Evolutionary conservation across 257 asterid species (phyloP), one percentile per base, ranked within the genome.

Genomic region (Solanum infundibuliforme): DNA sequence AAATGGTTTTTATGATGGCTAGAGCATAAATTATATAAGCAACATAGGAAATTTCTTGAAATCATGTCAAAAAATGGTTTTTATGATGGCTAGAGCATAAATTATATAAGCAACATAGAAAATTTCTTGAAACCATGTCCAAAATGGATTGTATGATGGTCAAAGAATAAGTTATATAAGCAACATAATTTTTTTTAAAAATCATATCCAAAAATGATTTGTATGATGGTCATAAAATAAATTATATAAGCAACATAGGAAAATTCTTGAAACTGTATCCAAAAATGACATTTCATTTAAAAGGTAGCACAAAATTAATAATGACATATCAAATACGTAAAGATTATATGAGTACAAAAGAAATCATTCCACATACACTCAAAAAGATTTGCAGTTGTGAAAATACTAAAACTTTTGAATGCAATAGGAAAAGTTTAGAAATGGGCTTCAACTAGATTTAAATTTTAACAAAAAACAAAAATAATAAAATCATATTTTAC

Each of bases 11-110:
- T 31, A 31, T 31, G 32, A 31, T 31, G 32, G 32, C 3, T 31
- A 31, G 32, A 31, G 32, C 2, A 31, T 31, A 31, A 31, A 31
- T 31, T 46, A 46, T 46, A 46, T 46, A 46, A 46, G n/a, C 62
- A 52, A 16, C 3, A 18, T 52, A 16, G 0, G 1, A 18, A 16
- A 18, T 18, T 52, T 18, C 2, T 55, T 55, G 1, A 55, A 55
- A 2, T 0, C 65, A 55, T 55, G 0, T 6, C 9, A 0, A 55
- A 18, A 52, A 18, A 6, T 55, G 9, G 0, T 18, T 55, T 55
- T 1, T 55, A 18, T 52, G 9, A 7, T 55, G 66, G 5, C 0
- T 0, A 20, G 12, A 20, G 25, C 0, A 20, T 52, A 52, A 52
- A 52, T 52, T 52, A 52, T 52, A 52, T 52, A 52, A 52, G 62